Evolutionary conservation across 768 basidiomycete species (phyloP).

Genomic region (Jaapia argillacea): DNA sequence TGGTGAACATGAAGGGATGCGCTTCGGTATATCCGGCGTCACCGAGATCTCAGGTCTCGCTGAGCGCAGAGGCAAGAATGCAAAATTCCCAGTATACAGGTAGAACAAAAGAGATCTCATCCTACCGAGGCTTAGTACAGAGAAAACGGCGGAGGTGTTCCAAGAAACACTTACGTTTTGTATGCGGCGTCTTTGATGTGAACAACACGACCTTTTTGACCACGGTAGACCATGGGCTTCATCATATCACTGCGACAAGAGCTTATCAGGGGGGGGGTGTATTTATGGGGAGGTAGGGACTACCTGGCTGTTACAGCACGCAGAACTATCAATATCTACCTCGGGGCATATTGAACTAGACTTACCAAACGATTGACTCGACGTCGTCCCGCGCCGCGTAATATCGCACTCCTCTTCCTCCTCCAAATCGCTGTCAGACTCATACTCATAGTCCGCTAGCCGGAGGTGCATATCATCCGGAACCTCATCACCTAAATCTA

Average conservation of each 20-base stretch:
- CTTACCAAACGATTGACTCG: not conserved
- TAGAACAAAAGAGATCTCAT: slow-evolving; percentile 29
- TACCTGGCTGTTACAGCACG: not conserved
- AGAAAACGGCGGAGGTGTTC: not conserved
- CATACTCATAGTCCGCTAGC: slow-evolving; percentile 12
- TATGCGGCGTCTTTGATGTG: slow-evolving; percentile 10
- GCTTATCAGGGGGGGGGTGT: no score
- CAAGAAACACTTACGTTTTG: slow-evolving; percentile 8
- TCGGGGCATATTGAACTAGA: not conserved
- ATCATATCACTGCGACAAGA: no score
- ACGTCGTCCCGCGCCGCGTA: not conserved
- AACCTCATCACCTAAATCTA: slow-evolving; percentile 2
- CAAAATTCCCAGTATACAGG: slow-evolving; percentile 24
- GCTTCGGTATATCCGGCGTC: slow-evolving; percentile 1
- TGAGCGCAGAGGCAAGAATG: slow-evolving; percentile 23
- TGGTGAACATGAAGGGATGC: slow-evolving; percentile 10
- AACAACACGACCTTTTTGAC: not conserved
- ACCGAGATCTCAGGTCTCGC: slow-evolving; percentile 1
- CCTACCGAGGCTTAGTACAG: slow-evolving; percentile 14
- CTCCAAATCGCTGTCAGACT: slow-evolving; percentile 15
- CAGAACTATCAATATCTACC: not conserved
- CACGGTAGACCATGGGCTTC: not conserved
- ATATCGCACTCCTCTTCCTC: slow-evolving; percentile 7
- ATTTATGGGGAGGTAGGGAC: no score
- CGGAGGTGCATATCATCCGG: slow-evolving; percentile 2